Evolutionary conservation across 164 flowering plant genomes (phyloP), one percentile per base, ranked within the genome.

Genomic region (Vitis rotundifolia): DNA sequence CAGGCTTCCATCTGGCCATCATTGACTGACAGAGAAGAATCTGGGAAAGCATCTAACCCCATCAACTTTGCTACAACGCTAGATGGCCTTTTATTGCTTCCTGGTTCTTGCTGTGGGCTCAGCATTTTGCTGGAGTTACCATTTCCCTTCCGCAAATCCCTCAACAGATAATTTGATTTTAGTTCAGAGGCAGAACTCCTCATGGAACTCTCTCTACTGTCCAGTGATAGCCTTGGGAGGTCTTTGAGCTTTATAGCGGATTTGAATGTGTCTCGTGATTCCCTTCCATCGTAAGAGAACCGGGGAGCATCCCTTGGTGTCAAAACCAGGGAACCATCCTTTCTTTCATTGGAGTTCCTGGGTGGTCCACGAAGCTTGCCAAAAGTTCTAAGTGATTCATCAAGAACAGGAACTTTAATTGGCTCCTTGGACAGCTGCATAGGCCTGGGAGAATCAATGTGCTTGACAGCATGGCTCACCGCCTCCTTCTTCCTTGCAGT

Each of bases 31-130:
- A 14, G 57, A 14, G 80, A 37, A 37, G 44, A 44, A 64, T 79
- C 88, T 49, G 97, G 85, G 67, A 86, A 68, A 47, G 77, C 73
- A 52, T 91, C 96, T 75, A 89, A 61, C 5, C 93, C 93, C 93
- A 89, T 89, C 73, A 89, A 73, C 82, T 84, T 89, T 18, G 87
- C 91, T 13, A 89, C 84, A 54, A 87, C 72, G 66, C 74, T 77
- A 8, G 93, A 79, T 18, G 87, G 66, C 59, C 82, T 37, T 64
- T 54, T 77, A 47, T 73, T 53, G 67, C 79, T 81, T 52, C 69
- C 83, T 49, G 82, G 80, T 58, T 81, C 88, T 62, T 73, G 79
- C 60, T 68, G 77, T 47, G 59, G 70, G 59, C 59, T 59, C 9
- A 18, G 18, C 22, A 13, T 49, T 6, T 14, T 66, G 11, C n/a